A percentile compares a stretch with the other conserved stretches of the same genome.
phyloP scores from a whole-genome alignment of 2,329 filamentous ascomycete species.

The Fusarium longipes region DNA sequence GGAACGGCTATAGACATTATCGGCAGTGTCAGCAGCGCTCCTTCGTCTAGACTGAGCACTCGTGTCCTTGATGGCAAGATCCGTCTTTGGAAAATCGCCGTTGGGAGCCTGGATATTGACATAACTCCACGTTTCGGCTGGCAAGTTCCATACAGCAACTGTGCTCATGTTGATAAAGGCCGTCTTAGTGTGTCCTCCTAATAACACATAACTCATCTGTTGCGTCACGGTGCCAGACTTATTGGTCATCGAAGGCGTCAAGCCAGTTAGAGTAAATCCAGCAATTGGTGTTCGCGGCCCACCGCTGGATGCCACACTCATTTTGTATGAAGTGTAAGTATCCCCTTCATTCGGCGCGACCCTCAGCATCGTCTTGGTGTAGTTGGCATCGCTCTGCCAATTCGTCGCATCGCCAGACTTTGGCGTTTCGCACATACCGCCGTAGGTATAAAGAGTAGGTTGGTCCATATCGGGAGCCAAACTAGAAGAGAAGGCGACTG shows the following conservation, averaged over 20 bases:
- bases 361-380: conserved; percentile 82
- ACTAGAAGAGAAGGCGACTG: conserved; percentile 75
- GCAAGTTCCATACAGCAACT: conserved; percentile 86
- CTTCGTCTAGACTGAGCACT: conserved; percentile 20
- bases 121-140: conserved; percentile 88
- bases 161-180: conserved; percentile 97
- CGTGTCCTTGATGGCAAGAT: conserved; percentile 62
- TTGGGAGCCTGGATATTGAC: conserved; percentile 68
- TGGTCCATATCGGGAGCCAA: conserved; percentile 64
- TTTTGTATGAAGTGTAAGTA: conserved; percentile 49
- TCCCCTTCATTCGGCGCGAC: conserved; percentile 61
- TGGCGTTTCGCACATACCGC: conserved; percentile 82
- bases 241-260: conserved; percentile 77
- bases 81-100: conserved; percentile 56
- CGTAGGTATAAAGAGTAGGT: conserved; percentile 78
- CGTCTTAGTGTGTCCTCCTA: conserved; percentile 84
- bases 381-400: conserved; percentile 78
- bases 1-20: conserved; percentile 79
- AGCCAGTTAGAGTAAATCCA: conserved; percentile 83
- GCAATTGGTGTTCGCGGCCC: conserved; percentile 83
- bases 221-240: conserved; percentile 73
- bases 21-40: conserved; percentile 44
- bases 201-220: conserved; percentile 80
- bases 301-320: conserved; percentile 56
- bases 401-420: conserved; percentile 50